Evolutionary conservation across 169 alveolate genomes (phyloP).

Genomic region (Plasmodium gaboni): DNA sequence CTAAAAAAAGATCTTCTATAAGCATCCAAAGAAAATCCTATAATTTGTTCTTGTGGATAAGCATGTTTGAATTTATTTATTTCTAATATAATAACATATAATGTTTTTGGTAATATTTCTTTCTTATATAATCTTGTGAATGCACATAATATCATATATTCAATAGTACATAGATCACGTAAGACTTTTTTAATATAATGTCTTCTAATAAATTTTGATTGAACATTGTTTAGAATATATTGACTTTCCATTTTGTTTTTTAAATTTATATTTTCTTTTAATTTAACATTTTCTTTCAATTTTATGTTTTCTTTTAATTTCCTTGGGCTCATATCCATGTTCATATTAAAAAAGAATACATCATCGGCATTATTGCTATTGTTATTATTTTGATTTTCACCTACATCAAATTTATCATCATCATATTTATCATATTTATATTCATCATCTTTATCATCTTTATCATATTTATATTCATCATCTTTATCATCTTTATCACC

Average conservation of each 20-base stretch:
- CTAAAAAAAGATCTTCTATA: constrained; percentile 69
- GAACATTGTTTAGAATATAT: constrained; percentile 58
- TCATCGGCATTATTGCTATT: not conserved
- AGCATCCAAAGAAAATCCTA: constrained; percentile 64
- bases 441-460: not conserved
- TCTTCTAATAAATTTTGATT: constrained; percentile 60
- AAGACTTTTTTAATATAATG: constrained; percentile 66
- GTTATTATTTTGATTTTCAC: not conserved
- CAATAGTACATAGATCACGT: constrained; percentile 54
- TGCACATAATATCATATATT: constrained; percentile 72
- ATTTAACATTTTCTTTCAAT: constrained; percentile 1
- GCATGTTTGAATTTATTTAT: constrained; percentile 73
- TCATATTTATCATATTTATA: not conserved
- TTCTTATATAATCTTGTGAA: constrained; percentile 61
- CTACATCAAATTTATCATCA: not conserved
- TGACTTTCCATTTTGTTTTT: constrained; percentile 65
- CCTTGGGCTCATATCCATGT: constrained; percentile 63
- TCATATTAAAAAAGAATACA: constrained; percentile 28
- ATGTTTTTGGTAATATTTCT: constrained; percentile 61
- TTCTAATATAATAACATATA: constrained; percentile 63
- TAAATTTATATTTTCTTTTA: constrained; percentile 54
- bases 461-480: not conserved
- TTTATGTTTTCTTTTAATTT: constrained; percentile 50
- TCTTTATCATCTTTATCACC: too few species aligned
- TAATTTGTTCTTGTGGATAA: constrained; percentile 72